Percentiles rank a stretch among this genome's conserved stretches.
Evolutionary conservation across 345 rosid genomes (phyloP).

Genomic region (Corchorus olitorius): DNA sequence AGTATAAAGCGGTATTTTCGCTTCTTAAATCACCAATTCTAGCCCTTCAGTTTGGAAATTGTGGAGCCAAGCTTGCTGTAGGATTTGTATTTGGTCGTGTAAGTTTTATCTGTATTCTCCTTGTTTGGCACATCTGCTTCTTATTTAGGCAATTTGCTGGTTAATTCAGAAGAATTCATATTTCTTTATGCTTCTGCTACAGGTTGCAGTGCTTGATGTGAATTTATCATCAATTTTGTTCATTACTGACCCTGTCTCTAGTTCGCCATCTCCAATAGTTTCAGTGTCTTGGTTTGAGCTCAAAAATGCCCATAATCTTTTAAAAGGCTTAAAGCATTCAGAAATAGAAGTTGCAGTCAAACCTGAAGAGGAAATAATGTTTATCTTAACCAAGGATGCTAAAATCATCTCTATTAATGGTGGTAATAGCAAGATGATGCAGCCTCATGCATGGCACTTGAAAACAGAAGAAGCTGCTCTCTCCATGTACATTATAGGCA

Average conservation of each 20-base stretch:
- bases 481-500: slow-evolving; percentile 50
- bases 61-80: slow-evolving; percentile 48
- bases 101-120: slow-evolving; percentile 21
- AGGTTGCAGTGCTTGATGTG: slow-evolving; percentile 57
- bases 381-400: slow-evolving; percentile 42
- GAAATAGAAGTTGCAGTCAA: slow-evolving; percentile 34
- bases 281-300: slow-evolving; percentile 39
- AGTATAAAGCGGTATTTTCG: slow-evolving; percentile 42
- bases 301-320: slow-evolving; percentile 20
- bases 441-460: slow-evolving; percentile 37
- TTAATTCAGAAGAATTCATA: background rate
- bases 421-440: slow-evolving; percentile 34
- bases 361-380: slow-evolving; percentile 30
- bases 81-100: slow-evolving; percentile 54
- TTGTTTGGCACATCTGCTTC: slow-evolving; percentile 5
- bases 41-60: slow-evolving; percentile 38
- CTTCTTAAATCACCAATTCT: slow-evolving; percentile 39
- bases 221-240: slow-evolving; percentile 43
- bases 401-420: slow-evolving; percentile 34
- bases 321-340: slow-evolving; percentile 26
- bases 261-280: slow-evolving; percentile 35
- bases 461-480: slow-evolving; percentile 37
- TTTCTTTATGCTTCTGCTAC: slow-evolving; percentile 26
- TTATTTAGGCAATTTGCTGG: slow-evolving; percentile 4
- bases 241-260: slow-evolving; percentile 31